Evolutionary conservation across 2,329 filamentous ascomycete species (phyloP), one percentile per base, ranked within the genome.

Genomic region (Fusarium succisae): DNA sequence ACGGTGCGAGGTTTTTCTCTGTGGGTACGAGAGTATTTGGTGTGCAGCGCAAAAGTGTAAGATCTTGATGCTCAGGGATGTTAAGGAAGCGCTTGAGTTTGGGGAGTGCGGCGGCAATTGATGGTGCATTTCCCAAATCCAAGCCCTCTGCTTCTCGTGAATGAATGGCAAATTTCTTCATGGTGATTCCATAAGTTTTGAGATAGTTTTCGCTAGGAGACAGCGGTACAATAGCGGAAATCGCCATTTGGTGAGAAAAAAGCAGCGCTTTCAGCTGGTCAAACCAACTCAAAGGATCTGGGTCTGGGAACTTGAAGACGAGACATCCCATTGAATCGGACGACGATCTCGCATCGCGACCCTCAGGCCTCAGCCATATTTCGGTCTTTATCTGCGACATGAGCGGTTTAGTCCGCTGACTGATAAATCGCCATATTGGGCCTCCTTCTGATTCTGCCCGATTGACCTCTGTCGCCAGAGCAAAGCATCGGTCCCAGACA

Each of bases 381-480:
- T 75, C 66, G 1, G 73, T 64, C 32, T 67, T 60, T 18, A 75
- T 73, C 10, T 75, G 73, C 0, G 73, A 61, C 73, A 75, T 73
- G 22, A 73, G 55, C 3, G 73, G 73, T 7, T 75, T 75, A 3
- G 73, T 75, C 2, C 79, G 76, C 51, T 80, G 79, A 20, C 79
- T 80, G 45, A 80, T 69, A 30, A 80, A 80, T 1, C 72, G 75
- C 76, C 78, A 79, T 8, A 59, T 65, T 0, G 63, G 35, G 0
- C 50, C 74, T 0, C 51, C 65, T 13, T 73, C 71, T 4, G 66
- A 47, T 10, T 58, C 79, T 6, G 79, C 66, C 1, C 73, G 74
- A 4, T 75, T 72, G 8, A 76, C 74, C 38, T 82, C 77, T 4
- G 74, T 72, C 1, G 81, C 81, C 0, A 82, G 64, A 8, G 76